A percentile compares a stretch with the other conserved stretches of the same genome.
Conservation (phyloP, 495 filamentous ascomycete species). For the Lasiosphaeriaceae sp. region DNA sequence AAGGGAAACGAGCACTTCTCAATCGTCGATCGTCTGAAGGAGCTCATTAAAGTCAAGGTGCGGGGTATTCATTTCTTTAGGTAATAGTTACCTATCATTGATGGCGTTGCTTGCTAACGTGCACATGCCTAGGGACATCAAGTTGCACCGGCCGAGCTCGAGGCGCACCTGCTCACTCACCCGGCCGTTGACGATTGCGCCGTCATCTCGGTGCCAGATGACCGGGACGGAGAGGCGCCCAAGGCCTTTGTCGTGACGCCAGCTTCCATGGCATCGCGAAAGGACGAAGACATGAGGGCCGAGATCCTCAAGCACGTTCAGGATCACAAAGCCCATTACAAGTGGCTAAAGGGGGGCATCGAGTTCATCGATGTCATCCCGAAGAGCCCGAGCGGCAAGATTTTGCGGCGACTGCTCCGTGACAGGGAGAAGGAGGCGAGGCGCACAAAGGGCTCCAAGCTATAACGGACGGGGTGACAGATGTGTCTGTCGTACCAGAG, state of each 20-base stretch:
- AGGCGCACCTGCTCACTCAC: constrained; percentile 82
- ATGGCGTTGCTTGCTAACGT: not conserved
- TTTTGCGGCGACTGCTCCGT: constrained; percentile 72
- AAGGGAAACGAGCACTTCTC: constrained; percentile 71
- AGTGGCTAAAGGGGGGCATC: constrained; percentile 84
- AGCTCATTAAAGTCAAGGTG: constrained; percentile 92
- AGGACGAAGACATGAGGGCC: constrained; percentile 46
- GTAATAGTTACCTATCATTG: not conserved
- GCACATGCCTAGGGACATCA: constrained; percentile 66
- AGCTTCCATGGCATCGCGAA: constrained; percentile 53
- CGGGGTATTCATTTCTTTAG: constrained; percentile 9
- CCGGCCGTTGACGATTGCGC: constrained; percentile 77
- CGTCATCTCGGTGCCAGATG: constrained; percentile 76
- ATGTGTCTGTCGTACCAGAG: not conserved
- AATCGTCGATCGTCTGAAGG: constrained; percentile 87
- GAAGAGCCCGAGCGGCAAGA: constrained; percentile 93
- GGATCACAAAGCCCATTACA: constrained; percentile 79
- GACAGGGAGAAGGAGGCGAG: constrained; percentile 73
- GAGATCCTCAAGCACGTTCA: constrained; percentile 74
- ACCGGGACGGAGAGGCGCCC: constrained; percentile 73
- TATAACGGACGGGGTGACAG: constrained; percentile 21
- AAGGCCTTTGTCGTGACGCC: constrained; percentile 86
- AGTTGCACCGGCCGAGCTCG: constrained; percentile 89
- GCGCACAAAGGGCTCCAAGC: constrained; percentile 54
- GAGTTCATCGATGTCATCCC: constrained; percentile 73